Evolutionary conservation across 768 basidiomycete genomes (phyloP).

Genomic region (Lepiota venenata): DNA sequence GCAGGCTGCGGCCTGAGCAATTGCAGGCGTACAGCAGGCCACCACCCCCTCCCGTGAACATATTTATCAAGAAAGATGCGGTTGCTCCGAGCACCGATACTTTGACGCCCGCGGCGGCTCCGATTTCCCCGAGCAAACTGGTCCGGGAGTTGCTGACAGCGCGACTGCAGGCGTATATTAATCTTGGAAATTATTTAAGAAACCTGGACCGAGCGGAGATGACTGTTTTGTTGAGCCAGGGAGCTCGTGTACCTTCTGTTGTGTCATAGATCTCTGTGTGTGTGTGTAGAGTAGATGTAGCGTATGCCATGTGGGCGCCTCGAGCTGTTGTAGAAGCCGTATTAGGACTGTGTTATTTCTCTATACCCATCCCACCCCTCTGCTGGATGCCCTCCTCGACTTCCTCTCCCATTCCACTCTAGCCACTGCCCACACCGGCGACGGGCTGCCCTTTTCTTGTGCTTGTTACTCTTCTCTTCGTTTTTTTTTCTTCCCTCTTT

Average conservation of each 20-base stretch:
- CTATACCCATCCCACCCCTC: neutral
- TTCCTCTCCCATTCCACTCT: neutral
- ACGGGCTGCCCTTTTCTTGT: neutral
- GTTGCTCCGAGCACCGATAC: conserved; percentile 10
- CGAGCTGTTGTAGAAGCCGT: neutral
- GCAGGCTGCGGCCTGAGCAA: conserved; percentile 17
- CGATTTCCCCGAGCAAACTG: conserved; percentile 22
- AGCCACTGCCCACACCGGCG: neutral
- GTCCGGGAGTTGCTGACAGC: conserved; percentile 30
- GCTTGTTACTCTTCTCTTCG: neutral
- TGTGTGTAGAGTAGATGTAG: neutral
- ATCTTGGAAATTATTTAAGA: conserved; percentile 21
- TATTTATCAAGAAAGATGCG: conserved; percentile 33
- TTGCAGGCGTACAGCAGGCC: conserved; percentile 33
- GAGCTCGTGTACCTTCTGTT: conserved; percentile 16
- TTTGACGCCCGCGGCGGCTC: conserved; percentile 15
- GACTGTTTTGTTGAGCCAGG: conserved; percentile 18
- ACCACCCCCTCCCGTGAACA: conserved; percentile 38
- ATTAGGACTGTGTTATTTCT: neutral
- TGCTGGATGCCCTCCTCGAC: conserved; percentile 3
- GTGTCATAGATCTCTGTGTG: conserved; percentile 5
- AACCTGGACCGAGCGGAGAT: conserved; percentile 14
- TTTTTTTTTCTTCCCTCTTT: neutral
- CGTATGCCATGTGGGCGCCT: neutral
- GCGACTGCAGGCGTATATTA: conserved; percentile 22